Percentiles rank a stretch among this genome's conserved stretches.
phyloP scores from a whole-genome alignment of 805 yeast species.

The Jamesozyma jinghongensis region DNA sequence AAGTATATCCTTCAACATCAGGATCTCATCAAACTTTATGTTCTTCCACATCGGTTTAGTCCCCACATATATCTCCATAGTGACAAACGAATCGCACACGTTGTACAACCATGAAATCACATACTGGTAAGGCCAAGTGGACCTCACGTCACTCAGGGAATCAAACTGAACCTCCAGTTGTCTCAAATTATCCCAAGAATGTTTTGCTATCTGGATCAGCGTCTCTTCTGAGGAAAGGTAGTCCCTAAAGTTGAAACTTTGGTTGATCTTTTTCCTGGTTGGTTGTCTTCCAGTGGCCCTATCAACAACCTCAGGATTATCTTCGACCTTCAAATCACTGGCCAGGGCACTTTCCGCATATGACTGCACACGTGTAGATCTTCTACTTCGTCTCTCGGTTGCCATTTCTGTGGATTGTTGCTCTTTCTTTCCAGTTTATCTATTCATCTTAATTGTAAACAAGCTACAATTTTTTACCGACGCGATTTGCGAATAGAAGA shows the following conservation, averaged over 20 bases:
- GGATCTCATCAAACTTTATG: constrained; percentile 25
- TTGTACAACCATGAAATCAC: constrained; percentile 28
- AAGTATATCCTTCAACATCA: constrained; percentile 17
- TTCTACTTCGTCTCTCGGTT: constrained; percentile 2
- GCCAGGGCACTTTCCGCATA: background rate
- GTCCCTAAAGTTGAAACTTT: constrained; percentile 15
- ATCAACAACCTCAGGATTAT: background rate
- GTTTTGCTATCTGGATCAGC: constrained; percentile 11
- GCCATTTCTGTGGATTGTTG: no score
- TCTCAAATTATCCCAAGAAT: constrained; percentile 2
- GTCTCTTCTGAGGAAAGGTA: constrained; percentile 17
- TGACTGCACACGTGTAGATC: constrained; percentile 4
- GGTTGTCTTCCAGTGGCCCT: constrained; percentile 1
- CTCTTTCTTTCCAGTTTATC: no score
- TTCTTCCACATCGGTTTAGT: constrained; percentile 23
- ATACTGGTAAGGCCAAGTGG: constrained; percentile 27
- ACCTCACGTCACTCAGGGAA: constrained; percentile 9
- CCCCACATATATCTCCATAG: constrained; percentile 2
- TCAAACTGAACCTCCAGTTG: constrained; percentile 4
- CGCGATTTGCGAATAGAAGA: no score
- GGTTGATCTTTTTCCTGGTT: background rate
- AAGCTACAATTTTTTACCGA: no score
- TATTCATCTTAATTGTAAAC: no score
- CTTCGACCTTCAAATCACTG: background rate
- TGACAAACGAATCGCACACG: constrained; percentile 23